A percentile compares a stretch with the other conserved stretches of the same genome.
phyloP scores from a whole-genome alignment of 2,329 filamentous ascomycete genomes.

The Alternaria longipes region DNA sequence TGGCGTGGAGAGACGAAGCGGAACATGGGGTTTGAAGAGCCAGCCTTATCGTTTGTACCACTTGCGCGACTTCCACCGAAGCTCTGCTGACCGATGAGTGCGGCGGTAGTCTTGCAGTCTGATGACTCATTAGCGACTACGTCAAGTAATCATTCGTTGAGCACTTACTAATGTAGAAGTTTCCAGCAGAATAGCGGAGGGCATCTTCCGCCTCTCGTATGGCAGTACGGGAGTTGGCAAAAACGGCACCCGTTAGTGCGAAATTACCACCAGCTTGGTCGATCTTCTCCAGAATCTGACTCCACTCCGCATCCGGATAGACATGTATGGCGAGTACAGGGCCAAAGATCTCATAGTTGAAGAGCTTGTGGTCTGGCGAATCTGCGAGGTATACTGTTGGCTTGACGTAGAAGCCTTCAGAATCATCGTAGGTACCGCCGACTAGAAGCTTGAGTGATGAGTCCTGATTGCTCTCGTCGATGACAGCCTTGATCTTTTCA shows the following conservation, averaged over 20 bases:
- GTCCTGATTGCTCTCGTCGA: constrained; percentile 79
- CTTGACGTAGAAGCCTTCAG: constrained; percentile 80
- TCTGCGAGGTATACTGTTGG: constrained; percentile 80
- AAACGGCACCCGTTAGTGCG: constrained; percentile 77
- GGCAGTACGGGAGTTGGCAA: constrained; percentile 72
- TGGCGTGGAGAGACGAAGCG: constrained; percentile 63
- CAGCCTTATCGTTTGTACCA: constrained; percentile 66
- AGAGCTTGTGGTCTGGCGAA: constrained; percentile 75
- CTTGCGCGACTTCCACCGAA: constrained; percentile 62
- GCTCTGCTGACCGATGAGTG: constrained; percentile 58
- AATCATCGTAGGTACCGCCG: constrained; percentile 78
- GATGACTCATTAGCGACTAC: neutral
- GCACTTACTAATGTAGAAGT: constrained; percentile 76
- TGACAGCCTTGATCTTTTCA: constrained; percentile 77
- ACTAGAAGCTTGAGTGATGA: constrained; percentile 73
- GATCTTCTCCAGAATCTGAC: constrained; percentile 64
- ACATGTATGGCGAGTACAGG: constrained; percentile 78
- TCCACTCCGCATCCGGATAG: constrained; percentile 72
- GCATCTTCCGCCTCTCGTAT: constrained; percentile 74
- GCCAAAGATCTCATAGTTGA: constrained; percentile 82
- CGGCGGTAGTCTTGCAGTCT: constrained; percentile 44
- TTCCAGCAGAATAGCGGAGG: constrained; percentile 76
- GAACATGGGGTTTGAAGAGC: constrained; percentile 59
- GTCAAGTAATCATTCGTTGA: neutral
- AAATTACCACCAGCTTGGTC: constrained; percentile 74